Evolutionary conservation across 805 yeast genomes (phyloP).

Genomic region (Yamadazyma phyllophila): DNA sequence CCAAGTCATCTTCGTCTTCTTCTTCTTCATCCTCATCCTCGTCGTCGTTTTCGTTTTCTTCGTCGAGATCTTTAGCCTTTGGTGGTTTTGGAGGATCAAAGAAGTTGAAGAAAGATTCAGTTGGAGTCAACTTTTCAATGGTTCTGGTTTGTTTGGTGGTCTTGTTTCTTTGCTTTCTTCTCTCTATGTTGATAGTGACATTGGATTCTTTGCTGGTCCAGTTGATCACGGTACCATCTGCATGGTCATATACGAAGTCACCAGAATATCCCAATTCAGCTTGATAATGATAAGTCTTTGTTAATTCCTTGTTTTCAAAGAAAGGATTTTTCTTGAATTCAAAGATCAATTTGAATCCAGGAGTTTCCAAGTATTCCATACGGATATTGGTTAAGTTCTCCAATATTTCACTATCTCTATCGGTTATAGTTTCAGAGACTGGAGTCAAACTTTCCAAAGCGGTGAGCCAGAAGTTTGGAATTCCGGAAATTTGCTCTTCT

Average conservation of each 20-base stretch:
- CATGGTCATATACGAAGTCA: constrained; percentile 95
- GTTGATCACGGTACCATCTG: constrained; percentile 82
- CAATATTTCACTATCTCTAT: constrained; percentile 84
- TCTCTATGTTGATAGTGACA: constrained; percentile 83
- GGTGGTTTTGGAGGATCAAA: constrained; percentile 90
- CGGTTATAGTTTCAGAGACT: constrained; percentile 80
- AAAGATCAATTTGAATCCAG: constrained; percentile 87
- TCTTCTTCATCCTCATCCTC: constrained; percentile 60
- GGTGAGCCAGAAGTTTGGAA: constrained; percentile 96
- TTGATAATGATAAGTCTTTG: constrained; percentile 90
- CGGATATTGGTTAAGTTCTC: constrained; percentile 65
- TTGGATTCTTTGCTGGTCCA: constrained; percentile 82
- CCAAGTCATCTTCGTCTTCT: constrained; percentile 70
- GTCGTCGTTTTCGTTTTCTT: constrained; percentile 50
- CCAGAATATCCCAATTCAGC: constrained; percentile 93
- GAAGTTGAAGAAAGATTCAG: constrained; percentile 92
- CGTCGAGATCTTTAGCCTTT: constrained; percentile 28
- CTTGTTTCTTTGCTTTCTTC: constrained; percentile 96
- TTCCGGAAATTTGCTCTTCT: constrained; percentile 56
- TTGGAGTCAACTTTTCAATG: constrained; percentile 90
- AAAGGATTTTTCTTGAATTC: constrained; percentile 74
- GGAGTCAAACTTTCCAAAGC: constrained; percentile 84
- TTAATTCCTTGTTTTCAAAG: constrained; percentile 68
- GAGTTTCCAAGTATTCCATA: constrained; percentile 74
- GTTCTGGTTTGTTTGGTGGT: constrained; percentile 95